Evolutionary conservation across 345 rosid genomes (phyloP), one percentile per base, ranked within the genome.

Genomic region (Eucalyptus camaldulensis): DNA sequence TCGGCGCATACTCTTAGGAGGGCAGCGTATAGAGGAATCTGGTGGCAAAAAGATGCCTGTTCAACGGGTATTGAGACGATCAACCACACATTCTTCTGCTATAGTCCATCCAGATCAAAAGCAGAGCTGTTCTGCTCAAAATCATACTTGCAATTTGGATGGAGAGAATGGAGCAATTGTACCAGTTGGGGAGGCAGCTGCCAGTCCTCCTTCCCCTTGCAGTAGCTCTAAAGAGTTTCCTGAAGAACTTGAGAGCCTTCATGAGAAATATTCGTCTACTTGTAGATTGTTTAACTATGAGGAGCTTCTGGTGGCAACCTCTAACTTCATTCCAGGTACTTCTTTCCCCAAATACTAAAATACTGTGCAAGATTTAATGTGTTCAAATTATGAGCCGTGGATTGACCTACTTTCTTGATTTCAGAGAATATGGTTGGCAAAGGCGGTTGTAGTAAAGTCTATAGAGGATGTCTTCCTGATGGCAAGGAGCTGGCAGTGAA

Each of bases 401-500:
- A 67, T 60, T 47, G 29, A 51, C 49, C 40, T 80, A 83, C 31
- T 47, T 33, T 76, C 80, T 83, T 37, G 47, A 51, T 85, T 65
- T n/a, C 94, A 98, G 99, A 95, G 88, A 96, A 97, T 91, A 76
- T 98, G 93, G 92, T 98, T 27, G 99, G 99, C 53, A 96, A 92
- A 94, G 99, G 99, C 65, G 99, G 99, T 60, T 96, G 96, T 89
- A 96, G 99, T 89, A 93, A 93, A 88, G 99, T 98, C 83, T 98
- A 96, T 89, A 94, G 91, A 93, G 99, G 99, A 54, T 92, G 93
- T 86, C 94, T 98, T 83, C 95, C 95, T 51, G 98, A 96, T 91
- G 98, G 99, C 54, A 96, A 96, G 93, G 98, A 98, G 93, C 80
- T 98, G 90, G 99, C 99, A 43, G 96, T 97, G 91, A 98, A 98